Evolutionary conservation across 2,329 filamentous ascomycete genomes (phyloP).

Genomic region (Aureobasidium mangrovei): DNA sequence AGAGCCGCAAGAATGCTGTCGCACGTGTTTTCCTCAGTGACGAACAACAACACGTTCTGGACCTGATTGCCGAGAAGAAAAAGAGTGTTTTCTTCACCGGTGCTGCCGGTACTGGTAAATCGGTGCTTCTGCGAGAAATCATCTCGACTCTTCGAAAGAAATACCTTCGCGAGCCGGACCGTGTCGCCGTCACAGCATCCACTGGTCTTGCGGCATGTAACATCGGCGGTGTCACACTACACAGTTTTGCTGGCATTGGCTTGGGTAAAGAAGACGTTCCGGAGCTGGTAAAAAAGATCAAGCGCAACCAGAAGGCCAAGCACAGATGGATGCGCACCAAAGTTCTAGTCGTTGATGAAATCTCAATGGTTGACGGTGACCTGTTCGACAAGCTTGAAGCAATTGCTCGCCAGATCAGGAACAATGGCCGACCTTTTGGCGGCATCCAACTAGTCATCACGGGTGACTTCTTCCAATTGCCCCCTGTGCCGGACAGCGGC

Average conservation of each 20-base stretch:
- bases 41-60: slow-evolving; percentile 77
- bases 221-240: slow-evolving; percentile 87
- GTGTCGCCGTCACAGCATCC: slow-evolving; percentile 87
- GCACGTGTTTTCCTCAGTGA: slow-evolving; percentile 65
- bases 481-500: slow-evolving; percentile 75
- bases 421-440: slow-evolving; percentile 87
- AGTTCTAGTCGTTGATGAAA: slow-evolving; percentile 82
- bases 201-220: slow-evolving; percentile 95
- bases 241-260: slow-evolving; percentile 93
- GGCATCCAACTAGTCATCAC: slow-evolving; percentile 94
- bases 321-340: slow-evolving; percentile 83
- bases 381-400: slow-evolving; percentile 92
- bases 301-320: slow-evolving; percentile 77
- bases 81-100: slow-evolving; percentile 97
- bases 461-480: slow-evolving; percentile 95
- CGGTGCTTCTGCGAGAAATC: slow-evolving; percentile 86
- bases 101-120: slow-evolving; percentile 90
- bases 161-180: slow-evolving; percentile 65
- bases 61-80: slow-evolving; percentile 67
- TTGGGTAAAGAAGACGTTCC: slow-evolving; percentile 81
- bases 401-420: slow-evolving; percentile 75
- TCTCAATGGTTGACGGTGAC: slow-evolving; percentile 97
- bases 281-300: slow-evolving; percentile 81
- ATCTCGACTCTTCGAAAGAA: slow-evolving; percentile 74
- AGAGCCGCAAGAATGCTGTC: slow-evolving; percentile 35